Percentiles rank a stretch among this genome's conserved stretches.
These are phyloP conservation scores for Linaria vulgaris DNA, from an alignment of 257 asterid species.

Conservation along the genomic window DNA sequence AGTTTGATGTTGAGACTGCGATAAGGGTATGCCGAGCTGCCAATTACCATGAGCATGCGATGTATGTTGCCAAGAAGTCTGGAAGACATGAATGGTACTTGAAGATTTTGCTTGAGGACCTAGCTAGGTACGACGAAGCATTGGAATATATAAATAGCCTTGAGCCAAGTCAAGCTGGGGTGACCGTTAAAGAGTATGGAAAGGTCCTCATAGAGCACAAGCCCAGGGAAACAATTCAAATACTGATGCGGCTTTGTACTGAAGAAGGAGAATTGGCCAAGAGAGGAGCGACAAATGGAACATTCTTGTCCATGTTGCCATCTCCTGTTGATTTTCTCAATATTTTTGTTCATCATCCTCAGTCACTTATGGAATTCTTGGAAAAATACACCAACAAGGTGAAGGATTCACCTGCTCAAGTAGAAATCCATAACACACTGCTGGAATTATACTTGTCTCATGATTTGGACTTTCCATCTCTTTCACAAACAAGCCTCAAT, in stretches of 20 bases:
- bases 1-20: conserved; percentile 94
- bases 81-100: conserved; percentile 94
- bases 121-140: conserved; percentile 90
- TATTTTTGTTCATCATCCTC: conserved; percentile 77
- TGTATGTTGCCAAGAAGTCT: conserved; percentile 95
- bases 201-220: conserved; percentile 88
- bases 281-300: conserved; percentile 45
- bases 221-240: conserved; percentile 77
- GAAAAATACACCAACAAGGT: conserved; percentile 75
- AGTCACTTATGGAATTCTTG: conserved; percentile 89
- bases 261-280: conserved; percentile 72
- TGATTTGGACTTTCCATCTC: conserved; percentile 77
- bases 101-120: conserved; percentile 93
- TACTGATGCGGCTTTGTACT: conserved; percentile 89
- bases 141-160: conserved; percentile 82
- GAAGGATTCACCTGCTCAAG: conserved; percentile 97
- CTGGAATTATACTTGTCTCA: conserved; percentile 80
- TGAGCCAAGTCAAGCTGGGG: conserved; percentile 96
- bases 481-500: conserved; percentile 46
- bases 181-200: conserved; percentile 89
- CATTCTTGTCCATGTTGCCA: conserved; percentile 86
- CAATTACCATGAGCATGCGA: conserved; percentile 95
- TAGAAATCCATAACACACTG: conserved; percentile 86
- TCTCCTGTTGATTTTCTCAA: conserved; percentile 97
- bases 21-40: conserved; percentile 97